Conservation (phyloP, 192 early-diverging fungal species). For the Chytriomyces confervae region DNA sequence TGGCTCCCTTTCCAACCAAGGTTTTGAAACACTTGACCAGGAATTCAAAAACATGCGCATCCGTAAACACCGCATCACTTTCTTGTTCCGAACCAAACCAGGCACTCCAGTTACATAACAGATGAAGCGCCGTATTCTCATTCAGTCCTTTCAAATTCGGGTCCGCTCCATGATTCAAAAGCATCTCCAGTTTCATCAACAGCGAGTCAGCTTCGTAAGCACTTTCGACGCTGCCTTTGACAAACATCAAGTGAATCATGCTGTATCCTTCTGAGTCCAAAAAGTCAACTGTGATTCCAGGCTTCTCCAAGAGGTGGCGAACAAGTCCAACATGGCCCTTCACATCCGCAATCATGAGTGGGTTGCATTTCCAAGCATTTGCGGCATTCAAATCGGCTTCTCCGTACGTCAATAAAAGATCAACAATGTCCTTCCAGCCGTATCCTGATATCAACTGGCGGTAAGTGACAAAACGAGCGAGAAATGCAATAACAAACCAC, state of each 20-base stretch:
- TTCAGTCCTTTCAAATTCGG: conserved; percentile 43
- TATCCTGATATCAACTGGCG: conserved; percentile 35
- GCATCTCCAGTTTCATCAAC: conserved; percentile 14
- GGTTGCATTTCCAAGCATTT: conserved; percentile 59
- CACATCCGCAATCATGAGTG: conserved; percentile 56
- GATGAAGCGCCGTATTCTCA: conserved; percentile 42
- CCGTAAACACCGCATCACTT: neutral
- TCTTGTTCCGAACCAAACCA: neutral
- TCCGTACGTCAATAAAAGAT: conserved; percentile 51
- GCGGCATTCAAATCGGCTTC: conserved; percentile 41
- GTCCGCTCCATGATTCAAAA: conserved; percentile 43
- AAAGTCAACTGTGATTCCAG: conserved; percentile 52
- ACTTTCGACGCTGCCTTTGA: neutral
- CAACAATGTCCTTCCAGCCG: conserved; percentile 47
- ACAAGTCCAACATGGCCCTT: conserved; percentile 60
- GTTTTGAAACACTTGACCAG: conserved; percentile 13
- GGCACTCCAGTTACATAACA: conserved; percentile 1
- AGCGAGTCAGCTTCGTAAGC: conserved; percentile 38
- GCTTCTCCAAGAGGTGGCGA: conserved; percentile 40
- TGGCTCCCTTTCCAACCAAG: conserved; percentile 30
- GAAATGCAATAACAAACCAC: conserved; percentile 16
- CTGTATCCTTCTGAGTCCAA: conserved; percentile 53
- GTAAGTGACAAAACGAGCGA: neutral
- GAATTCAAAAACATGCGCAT: neutral
- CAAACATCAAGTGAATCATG: conserved; percentile 50